Evolutionary conservation across 2,329 filamentous ascomycete genomes (phyloP), one percentile per base, ranked within the genome.

Genomic region (Drechslerella coelobrocha): DNA sequence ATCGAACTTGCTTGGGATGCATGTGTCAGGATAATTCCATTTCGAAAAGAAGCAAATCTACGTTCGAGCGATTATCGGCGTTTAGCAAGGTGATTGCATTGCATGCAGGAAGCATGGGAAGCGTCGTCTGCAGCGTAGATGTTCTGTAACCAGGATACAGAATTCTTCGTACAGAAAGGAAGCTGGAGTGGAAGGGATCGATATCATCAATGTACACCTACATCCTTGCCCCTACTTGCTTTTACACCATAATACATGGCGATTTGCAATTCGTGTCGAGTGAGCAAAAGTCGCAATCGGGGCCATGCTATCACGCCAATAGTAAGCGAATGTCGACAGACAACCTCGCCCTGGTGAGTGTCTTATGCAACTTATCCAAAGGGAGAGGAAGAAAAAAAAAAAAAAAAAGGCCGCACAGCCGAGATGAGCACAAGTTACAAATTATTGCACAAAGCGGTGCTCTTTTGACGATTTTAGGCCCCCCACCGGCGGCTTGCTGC

Each of bases 281-380:
- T 17, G 19, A n/a, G 41, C 8, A 21, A 61, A 48, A 71, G 47
- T 63, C 66, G 66, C 66, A 71, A 71, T 69, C 47, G 61, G 26
- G n/a, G 54, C 63, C 65, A 51, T 69, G 65, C 53, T 55, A 52
- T 69, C 56, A 62, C 65, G 65, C 60, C 52, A 71, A 45, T 9
- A 45, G 27, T 48, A 19, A 51, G 39, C 19, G 27, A 29, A 68
- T 68, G 62, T 68, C 55, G 63, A 61, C 63, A 61, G 17, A 39
- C 39, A 21, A 45, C 14, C 43, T 68, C 51, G 6, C 26, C 48
- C 54, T 55, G 39, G 17, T 27, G 55, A 43, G 47, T 51, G 31
- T 29, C 39, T 9, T 17, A 8, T 23, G 19, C 41, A 21, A 19
- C 17, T 45, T 45, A 45, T 45, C 41, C 41, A 12, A 31, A 31